Evolutionary conservation across 495 filamentous ascomycete species (phyloP), one percentile per base, ranked within the genome.

Genomic region (Pseudomonodictys pantanalensis): DNA sequence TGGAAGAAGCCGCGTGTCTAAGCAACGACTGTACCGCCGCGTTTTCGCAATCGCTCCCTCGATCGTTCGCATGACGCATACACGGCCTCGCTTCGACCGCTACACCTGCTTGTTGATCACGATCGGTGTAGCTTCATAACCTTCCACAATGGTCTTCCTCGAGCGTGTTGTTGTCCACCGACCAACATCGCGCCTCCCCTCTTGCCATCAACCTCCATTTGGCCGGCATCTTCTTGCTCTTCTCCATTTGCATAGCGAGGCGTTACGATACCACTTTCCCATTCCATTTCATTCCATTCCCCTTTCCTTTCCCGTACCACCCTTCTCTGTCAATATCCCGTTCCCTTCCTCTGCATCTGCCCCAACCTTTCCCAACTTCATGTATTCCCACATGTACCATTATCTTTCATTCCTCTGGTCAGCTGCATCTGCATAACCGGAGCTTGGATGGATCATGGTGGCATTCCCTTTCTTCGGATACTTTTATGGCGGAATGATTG

Each of bases 1-100:
- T 75, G 73, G 73, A 75, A 75, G 64, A 50, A 58, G 17, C 73
- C 73, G 28, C 67, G 71, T 8, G 20, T 44, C 53, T 63, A 56
- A 20, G 17, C 9, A 7, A n/a, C 10, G 9, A 8, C 11, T 15
- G 18, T 17, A 12, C 24, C 10, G 2, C 11, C 43, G 32, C n/a
- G n/a, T n/a, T n/a, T n/a, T n/a, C 38, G 38, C 38, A 41, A 41
- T n/a, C 38, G 38, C 20, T 41, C 20, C 5, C 15, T 23, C 4
- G 5, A 24, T 7, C 43, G 20, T 17, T 38, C 17, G 18, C 24
- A 46, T 18, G 3, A 3, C 12, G 3, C 38, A 15, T 41, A n/a
- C 12, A 41, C 12, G 12, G n/a, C 38, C 20, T 15, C 38, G 38
- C 12, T 41, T 15, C 38, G 38, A 41, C 4, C 38, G 38, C 12